Percentiles rank a stretch among this genome's conserved stretches.
phyloP scores from a whole-genome alignment of 305 asterid species.

The Fraxinus platypoda region DNA sequence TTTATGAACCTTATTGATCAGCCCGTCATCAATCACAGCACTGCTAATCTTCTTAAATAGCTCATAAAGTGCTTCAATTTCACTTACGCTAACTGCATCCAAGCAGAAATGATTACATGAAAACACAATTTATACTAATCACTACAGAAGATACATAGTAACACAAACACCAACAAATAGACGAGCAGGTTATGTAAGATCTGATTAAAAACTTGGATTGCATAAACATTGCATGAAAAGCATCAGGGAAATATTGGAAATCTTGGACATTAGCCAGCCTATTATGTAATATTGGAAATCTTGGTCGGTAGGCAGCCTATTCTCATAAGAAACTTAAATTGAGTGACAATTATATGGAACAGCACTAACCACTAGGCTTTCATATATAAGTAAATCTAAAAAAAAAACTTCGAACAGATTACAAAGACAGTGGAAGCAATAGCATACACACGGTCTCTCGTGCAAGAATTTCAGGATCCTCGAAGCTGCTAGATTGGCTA shows the following conservation, averaged over 20 bases:
- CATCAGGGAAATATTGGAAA: not conserved
- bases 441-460: slow-evolving; percentile 96
- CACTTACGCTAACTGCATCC: slow-evolving; percentile 92
- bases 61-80: slow-evolving; percentile 95
- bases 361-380: slow-evolving; percentile 1
- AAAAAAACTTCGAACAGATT: slow-evolving; percentile 1
- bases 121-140: slow-evolving; percentile 9
- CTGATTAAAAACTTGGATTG: not conserved
- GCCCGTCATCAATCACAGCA: slow-evolving; percentile 97
- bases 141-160: not conserved
- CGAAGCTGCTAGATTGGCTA: slow-evolving; percentile 75
- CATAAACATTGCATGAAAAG: not conserved
- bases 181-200: slow-evolving; percentile 14
- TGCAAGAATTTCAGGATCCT: slow-evolving; percentile 94
- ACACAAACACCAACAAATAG: not conserved
- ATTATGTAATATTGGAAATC: not conserved
- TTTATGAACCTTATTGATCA: slow-evolving; percentile 77
- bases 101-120: slow-evolving; percentile 13
- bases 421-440: slow-evolving; percentile 13
- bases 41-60: slow-evolving; percentile 97
- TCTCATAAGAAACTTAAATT: not conserved
- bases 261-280: not conserved
- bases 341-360: not conserved
- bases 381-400: not conserved
- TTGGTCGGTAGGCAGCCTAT: not conserved